Conservation (phyloP, 2,329 filamentous ascomycete species). For the Stylonectria norvegica region DNA sequence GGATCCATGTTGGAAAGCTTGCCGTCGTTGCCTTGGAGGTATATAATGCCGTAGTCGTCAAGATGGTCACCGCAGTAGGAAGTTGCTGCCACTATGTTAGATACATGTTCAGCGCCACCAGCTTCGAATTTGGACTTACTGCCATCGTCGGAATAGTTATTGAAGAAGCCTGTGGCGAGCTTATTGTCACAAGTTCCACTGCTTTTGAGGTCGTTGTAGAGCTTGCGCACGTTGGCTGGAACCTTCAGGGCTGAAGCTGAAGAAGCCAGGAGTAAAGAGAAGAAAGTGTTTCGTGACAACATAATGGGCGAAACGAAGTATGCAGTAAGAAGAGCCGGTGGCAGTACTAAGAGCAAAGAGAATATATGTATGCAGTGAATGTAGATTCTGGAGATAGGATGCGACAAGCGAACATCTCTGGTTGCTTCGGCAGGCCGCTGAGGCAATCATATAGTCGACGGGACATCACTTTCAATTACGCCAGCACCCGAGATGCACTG, state of each 20-base stretch:
- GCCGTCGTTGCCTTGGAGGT: conserved; percentile 39
- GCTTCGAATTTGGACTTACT: conserved; percentile 15
- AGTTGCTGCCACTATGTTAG: conserved; percentile 1
- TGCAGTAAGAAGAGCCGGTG: too few species aligned
- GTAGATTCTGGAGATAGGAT: too few species aligned
- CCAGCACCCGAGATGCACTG: too few species aligned
- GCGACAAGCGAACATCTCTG: too few species aligned
- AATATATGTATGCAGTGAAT: too few species aligned
- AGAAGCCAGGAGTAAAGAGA: neutral
- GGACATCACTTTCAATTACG: too few species aligned
- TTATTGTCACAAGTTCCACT: neutral
- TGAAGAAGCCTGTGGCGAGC: conserved; percentile 13
- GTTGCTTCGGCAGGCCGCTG: too few species aligned
- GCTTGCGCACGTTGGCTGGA: neutral
- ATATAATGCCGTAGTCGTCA: conserved; percentile 38
- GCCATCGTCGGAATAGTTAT: conserved; percentile 33
- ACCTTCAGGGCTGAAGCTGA: neutral
- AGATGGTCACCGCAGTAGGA: conserved; percentile 43
- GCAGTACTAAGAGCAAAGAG: too few species aligned
- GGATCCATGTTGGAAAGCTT: conserved; percentile 54
- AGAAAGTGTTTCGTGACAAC: too few species aligned
- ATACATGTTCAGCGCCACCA: too few species aligned
- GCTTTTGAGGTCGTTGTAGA: neutral
- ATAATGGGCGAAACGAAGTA: too few species aligned
- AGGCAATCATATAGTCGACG: too few species aligned